Evolutionary conservation across 129 eudicot genomes (phyloP), one percentile per base, ranked within the genome.

Genomic region (Glebionis coronaria): DNA sequence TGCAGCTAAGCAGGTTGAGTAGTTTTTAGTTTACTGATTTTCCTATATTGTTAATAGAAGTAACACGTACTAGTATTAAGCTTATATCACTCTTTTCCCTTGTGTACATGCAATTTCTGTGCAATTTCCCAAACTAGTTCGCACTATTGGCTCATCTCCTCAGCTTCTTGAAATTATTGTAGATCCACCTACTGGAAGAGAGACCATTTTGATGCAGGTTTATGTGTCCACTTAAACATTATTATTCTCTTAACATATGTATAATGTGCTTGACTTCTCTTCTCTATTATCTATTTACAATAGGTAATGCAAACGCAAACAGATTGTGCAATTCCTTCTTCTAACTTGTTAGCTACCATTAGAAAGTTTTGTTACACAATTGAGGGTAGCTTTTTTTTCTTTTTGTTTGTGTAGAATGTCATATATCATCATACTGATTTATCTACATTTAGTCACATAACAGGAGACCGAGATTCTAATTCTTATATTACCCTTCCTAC

Each of bases 221-320:
- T 52, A 14, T 40, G 23, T 56, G 44, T 44, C 46, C 61, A 2
- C 12, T 27, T 53, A 40, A 46, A 25, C 45, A 19, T 19, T 12
- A 42, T 67, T 69, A 18, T 45, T 44, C 38, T 54, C 21, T 47
- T 31, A 65, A 20, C n/a, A n/a, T n/a, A n/a, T n/a, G n/a, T 46
- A 63, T 66, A 56, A 56, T 11, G 16, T 51, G 14, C 0, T 70
- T 51, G 8, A 9, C 56, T 3, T 57, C 2, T 4, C 27, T 72
- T 16, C 13, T 19, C 40, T 20, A 55, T 65, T 40, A 13, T 40
- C 67, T 54, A 42, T 57, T 72, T n/a, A 44, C 67, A 58, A 65
- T 80, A 94, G 99, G 95, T 94, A 73, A 81, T 89, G 82, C 82
- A 84, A 69, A 94, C 93, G 31, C 77, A 89, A 50, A 94, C 97